Percentiles rank a stretch among this genome's conserved stretches.
Evolutionary conservation across 345 rosid genomes (phyloP).

Genomic region (Rhodamnia argentea): DNA sequence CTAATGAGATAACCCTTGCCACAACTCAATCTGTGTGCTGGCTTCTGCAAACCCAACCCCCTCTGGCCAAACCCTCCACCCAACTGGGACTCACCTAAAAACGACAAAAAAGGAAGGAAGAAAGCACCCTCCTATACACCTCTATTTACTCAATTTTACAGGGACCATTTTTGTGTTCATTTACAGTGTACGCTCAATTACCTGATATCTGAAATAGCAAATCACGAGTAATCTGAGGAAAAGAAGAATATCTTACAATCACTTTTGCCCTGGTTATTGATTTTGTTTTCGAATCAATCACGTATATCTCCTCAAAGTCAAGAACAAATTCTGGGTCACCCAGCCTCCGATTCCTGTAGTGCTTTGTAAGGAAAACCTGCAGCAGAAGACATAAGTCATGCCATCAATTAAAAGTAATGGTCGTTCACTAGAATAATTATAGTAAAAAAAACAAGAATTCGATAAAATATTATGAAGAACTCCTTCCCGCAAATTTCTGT

Average conservation of each 20-base stretch:
- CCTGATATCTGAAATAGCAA: background rate
- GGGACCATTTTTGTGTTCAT: background rate
- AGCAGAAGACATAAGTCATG: background rate
- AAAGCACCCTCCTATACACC: background rate
- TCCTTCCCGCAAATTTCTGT: background rate
- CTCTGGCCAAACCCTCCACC: background rate
- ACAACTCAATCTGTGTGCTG: background rate
- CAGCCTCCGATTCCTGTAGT: slow-evolving; percentile 65
- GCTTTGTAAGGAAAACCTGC: slow-evolving; percentile 87
- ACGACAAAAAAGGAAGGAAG: background rate
- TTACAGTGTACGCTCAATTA: background rate
- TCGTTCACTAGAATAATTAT: background rate
- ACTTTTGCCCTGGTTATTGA: slow-evolving; percentile 94
- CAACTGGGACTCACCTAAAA: background rate
- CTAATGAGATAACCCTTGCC: background rate
- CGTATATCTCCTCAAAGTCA: slow-evolving; percentile 92
- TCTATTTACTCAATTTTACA: background rate
- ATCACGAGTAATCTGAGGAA: background rate
- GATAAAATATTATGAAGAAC: background rate
- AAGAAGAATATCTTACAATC: slow-evolving; percentile 30
- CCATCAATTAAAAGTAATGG: background rate
- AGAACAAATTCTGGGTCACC: slow-evolving; percentile 81
- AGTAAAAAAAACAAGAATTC: background rate
- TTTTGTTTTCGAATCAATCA: slow-evolving; percentile 77
- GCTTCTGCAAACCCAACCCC: background rate